phyloP scores from a whole-genome alignment of 75 land plant genomes.

The Picea glauca region DNA sequence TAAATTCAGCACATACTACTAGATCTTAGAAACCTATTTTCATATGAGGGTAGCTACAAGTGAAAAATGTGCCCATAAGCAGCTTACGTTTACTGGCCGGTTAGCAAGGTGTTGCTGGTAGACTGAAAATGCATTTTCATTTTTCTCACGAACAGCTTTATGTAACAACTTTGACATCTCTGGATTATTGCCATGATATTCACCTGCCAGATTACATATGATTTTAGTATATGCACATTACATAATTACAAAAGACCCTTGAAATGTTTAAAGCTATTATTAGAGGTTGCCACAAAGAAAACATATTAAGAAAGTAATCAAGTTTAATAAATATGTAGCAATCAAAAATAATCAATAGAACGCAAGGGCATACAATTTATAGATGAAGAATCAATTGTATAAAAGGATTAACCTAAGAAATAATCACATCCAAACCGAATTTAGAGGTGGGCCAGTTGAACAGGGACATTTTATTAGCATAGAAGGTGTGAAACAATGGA shows the following conservation, averaged over 20 bases:
- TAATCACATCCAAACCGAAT: no score
- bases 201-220: slow-evolving; percentile 43
- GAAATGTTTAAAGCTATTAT: neutral
- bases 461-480: no score
- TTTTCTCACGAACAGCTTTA: slow-evolving; percentile 94
- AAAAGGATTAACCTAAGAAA: no score
- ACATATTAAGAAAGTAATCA: neutral
- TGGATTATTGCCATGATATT: slow-evolving; percentile 97
- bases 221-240: neutral
- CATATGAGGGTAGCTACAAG: neutral
- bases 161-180: no score
- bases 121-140: slow-evolving; percentile 83
- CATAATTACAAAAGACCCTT: neutral
- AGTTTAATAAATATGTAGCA: neutral
- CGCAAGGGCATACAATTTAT: neutral
- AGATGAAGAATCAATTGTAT: neutral
- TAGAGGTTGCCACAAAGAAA: neutral
- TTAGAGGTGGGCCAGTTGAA: no score
- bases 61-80: neutral
- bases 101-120: slow-evolving; percentile 93
- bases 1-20: neutral
- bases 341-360: neutral
- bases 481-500: no score
- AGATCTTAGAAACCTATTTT: neutral
- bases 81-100: slow-evolving; percentile 86